Conservation (phyloP, 345 rosid genomes). For the Iberis pinnata region DNA sequence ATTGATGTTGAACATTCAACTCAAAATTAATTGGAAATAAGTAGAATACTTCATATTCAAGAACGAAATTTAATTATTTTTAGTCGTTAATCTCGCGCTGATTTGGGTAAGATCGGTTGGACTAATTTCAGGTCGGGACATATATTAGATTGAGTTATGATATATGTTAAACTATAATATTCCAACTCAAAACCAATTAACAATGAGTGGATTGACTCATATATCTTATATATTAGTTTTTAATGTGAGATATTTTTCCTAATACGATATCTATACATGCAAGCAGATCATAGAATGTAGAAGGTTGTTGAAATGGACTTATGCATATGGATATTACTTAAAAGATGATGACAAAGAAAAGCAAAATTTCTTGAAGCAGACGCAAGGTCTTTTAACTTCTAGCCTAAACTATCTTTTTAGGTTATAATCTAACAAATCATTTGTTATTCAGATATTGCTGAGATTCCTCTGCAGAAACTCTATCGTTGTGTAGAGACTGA, state of each 20-base stretch:
- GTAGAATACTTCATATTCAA: too few species aligned
- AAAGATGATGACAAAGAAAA: constrained; percentile 47
- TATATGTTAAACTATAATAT: too few species aligned
- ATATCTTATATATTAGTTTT: neutral
- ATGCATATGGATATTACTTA: constrained; percentile 69
- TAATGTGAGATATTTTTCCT: neutral
- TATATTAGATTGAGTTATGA: too few species aligned
- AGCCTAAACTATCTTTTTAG: neutral
- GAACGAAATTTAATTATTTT: too few species aligned
- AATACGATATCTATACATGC: constrained; percentile 27
- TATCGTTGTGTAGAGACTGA: neutral
- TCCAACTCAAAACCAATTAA: too few species aligned
- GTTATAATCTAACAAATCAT: neutral
- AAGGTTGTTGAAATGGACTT: constrained; percentile 75
- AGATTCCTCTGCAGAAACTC: constrained; percentile 4
- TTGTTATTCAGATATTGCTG: constrained; percentile 11
- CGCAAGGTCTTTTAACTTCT: constrained; percentile 42
- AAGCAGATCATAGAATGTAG: constrained; percentile 63
- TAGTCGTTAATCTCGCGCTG: too few species aligned
- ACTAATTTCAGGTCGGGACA: too few species aligned
- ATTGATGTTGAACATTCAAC: too few species aligned
- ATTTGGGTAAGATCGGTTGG: too few species aligned
- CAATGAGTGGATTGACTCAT: too few species aligned
- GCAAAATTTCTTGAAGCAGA: constrained; percentile 52
- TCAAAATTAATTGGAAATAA: too few species aligned